Percentiles rank a stretch among this genome's conserved stretches.
These are phyloP conservation scores for Cutaneotrichosporon cyanovorans DNA, from an alignment of 1,284 basidiomycete species.

Conservation along the genomic window DNA sequence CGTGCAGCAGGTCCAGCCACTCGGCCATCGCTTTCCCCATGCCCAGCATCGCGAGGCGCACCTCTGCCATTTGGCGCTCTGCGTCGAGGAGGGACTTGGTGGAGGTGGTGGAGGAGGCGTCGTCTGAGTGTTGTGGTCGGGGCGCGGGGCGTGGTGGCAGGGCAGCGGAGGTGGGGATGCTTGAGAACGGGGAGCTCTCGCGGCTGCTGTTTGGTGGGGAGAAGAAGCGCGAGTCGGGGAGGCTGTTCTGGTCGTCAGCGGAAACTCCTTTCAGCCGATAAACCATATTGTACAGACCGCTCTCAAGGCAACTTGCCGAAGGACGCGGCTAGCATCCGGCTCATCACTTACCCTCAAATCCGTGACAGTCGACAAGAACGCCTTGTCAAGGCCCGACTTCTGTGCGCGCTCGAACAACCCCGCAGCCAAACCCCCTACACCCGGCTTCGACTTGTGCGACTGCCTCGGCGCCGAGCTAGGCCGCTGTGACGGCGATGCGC, in stretches of 20 bases:
- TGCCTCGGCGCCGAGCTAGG: not conserved
- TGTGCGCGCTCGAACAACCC: slow-evolving; percentile 44
- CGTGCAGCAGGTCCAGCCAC: slow-evolving; percentile 27
- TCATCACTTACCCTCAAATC: slow-evolving; percentile 42
- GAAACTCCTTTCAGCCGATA: no score
- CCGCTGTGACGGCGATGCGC: slow-evolving; percentile 2
- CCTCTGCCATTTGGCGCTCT: slow-evolving; percentile 40
- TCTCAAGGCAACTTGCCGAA: no score
- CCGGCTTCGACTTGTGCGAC: slow-evolving; percentile 7
- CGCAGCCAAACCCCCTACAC: slow-evolving; percentile 37
- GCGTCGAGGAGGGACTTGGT: slow-evolving; percentile 33
- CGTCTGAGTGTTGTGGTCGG: slow-evolving; percentile 5
- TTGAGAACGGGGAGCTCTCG: slow-evolving; percentile 25
- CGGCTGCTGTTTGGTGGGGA: slow-evolving; percentile 22
- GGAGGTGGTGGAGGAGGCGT: slow-evolving; percentile 17
- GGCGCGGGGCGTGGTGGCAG: slow-evolving; percentile 18
- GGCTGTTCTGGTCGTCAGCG: slow-evolving; percentile 56
- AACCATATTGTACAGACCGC: no score
- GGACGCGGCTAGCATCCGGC: no score
- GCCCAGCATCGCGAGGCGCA: slow-evolving; percentile 39
- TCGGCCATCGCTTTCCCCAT: slow-evolving; percentile 44
- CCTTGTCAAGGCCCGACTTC: slow-evolving; percentile 45
- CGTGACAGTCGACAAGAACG: slow-evolving; percentile 40
- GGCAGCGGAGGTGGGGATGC: slow-evolving; percentile 25
- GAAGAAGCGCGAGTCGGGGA: slow-evolving; percentile 56